A percentile compares a stretch with the other conserved stretches of the same genome.
Conservation (phyloP, 2,329 filamentous ascomycete genomes). For the Penicillium hordei region DNA sequence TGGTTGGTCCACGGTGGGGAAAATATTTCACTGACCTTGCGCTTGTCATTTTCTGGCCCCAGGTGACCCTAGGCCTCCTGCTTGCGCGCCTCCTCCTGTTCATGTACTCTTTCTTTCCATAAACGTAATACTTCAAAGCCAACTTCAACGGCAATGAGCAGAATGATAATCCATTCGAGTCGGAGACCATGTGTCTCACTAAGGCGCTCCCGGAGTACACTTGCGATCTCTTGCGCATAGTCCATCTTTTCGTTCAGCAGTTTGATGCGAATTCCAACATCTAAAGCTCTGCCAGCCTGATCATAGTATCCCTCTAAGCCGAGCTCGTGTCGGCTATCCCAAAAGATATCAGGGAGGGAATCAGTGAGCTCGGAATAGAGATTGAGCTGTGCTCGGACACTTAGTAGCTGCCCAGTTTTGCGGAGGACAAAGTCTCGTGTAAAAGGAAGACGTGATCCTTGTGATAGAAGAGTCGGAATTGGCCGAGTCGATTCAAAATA, state of each 20-base stretch:
- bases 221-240: slow-evolving; percentile 93
- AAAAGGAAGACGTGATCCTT: slow-evolving; percentile 63
- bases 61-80: not conserved
- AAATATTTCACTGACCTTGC: not conserved
- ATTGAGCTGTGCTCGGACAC: slow-evolving; percentile 87
- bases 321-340: slow-evolving; percentile 86
- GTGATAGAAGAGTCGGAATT: slow-evolving; percentile 76
- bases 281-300: slow-evolving; percentile 82
- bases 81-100: slow-evolving; percentile 31
- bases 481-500: slow-evolving; percentile 85
- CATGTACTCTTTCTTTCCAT: slow-evolving; percentile 60
- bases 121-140: slow-evolving; percentile 77
- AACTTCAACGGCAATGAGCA: slow-evolving; percentile 89
- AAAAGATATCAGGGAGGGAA: slow-evolving; percentile 91
- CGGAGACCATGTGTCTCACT: slow-evolving; percentile 87
- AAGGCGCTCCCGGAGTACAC: slow-evolving; percentile 79
- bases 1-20: not conserved
- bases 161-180: slow-evolving; percentile 94
- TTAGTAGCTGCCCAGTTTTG: slow-evolving; percentile 89
- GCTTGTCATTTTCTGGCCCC: not conserved
- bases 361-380: slow-evolving; percentile 97
- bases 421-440: slow-evolving; percentile 78
- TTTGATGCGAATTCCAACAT: slow-evolving; percentile 87
- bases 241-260: slow-evolving; percentile 96
- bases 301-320: slow-evolving; percentile 94